Evolutionary conservation across 1,284 basidiomycete species (phyloP), one percentile per base, ranked within the genome.

Genomic region (Phellinidium pouzarii): DNA sequence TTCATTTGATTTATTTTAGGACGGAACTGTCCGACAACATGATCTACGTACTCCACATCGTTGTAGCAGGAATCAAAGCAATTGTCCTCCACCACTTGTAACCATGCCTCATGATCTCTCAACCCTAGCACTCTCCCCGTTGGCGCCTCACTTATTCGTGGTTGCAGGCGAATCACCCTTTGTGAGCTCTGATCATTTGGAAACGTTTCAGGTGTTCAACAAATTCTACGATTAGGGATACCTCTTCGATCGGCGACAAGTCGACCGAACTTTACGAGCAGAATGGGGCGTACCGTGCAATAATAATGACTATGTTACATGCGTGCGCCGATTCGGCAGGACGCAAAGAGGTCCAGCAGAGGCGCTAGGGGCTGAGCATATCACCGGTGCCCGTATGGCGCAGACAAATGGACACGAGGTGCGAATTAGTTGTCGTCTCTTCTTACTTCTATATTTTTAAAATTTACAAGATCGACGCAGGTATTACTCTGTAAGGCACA

Each of bases 241-340:
- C 66, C 76, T 97, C 1, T 94, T 91, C 62, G 94, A 97, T 66
- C 77, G 94, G 49, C 78, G 94, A 51, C 87, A 92, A 66, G 69
- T 79, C 14, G 80, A 83, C 6, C 77, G 83, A 5, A 74, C 79
- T 48, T 67, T 88, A 25, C 68, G 74, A 53, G 76, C 76, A 51
- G 82, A 91, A 60, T 93, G 91, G 88, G 91, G 90, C 3, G 69
- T 79, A 56, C 68, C 77, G 3, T 70, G 74, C 20, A 61, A 70
- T 44, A 63, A 69, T 22, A 69, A 74, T 44, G 73, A 75, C 61
- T 66, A 78, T 36, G 86, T 87, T 2, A 85, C 86, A 37, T 95
- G 93, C 63, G 91, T 96, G 5, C 78, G 93, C 49, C 79, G 86
- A 27, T 91, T 96, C 62, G 91, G 90, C 9, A 71, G 88, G 42